phyloP scores from a whole-genome alignment of 495 filamentous ascomycete genomes.

The Lepidopterella palustris region DNA sequence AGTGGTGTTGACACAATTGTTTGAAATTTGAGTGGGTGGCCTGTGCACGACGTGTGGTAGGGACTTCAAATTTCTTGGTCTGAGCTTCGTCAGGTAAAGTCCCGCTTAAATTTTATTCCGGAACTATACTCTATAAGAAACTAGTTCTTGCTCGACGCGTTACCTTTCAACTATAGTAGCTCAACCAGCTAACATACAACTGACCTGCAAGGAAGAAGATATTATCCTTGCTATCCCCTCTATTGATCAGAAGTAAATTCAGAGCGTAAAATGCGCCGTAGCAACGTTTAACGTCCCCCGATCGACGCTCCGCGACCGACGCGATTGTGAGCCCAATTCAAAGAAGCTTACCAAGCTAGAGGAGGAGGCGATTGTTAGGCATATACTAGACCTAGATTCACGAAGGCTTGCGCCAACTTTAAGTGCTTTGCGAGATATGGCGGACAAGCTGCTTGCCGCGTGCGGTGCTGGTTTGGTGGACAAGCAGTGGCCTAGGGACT shows the following conservation, averaged over 20 bases:
- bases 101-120: too few relatives aligned
- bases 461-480: slow-evolving; percentile 12
- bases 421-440: slow-evolving; percentile 16
- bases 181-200: neutral
- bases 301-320: slow-evolving; percentile 8
- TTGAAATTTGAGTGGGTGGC: neutral
- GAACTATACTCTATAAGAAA: too few relatives aligned
- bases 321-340: slow-evolving; percentile 13
- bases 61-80: too few relatives aligned
- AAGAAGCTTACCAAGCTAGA: slow-evolving; percentile 20
- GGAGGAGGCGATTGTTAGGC: slow-evolving; percentile 15
- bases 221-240: slow-evolving; percentile 18
- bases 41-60: neutral
- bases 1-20: neutral
- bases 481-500: slow-evolving; percentile 18
- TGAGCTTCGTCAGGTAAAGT: too few relatives aligned
- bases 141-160: too few relatives aligned
- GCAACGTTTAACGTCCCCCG: slow-evolving; percentile 8
- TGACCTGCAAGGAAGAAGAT: slow-evolving; percentile 9
- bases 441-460: slow-evolving; percentile 18
- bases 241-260: slow-evolving; percentile 9
- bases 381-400: slow-evolving; percentile 22
- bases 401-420: slow-evolving; percentile 10
- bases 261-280: slow-evolving; percentile 7
- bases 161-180: slow-evolving; percentile 3